phyloP scores from a whole-genome alignment of 805 yeast genomes.

The Komagataella kurtzmanii region DNA sequence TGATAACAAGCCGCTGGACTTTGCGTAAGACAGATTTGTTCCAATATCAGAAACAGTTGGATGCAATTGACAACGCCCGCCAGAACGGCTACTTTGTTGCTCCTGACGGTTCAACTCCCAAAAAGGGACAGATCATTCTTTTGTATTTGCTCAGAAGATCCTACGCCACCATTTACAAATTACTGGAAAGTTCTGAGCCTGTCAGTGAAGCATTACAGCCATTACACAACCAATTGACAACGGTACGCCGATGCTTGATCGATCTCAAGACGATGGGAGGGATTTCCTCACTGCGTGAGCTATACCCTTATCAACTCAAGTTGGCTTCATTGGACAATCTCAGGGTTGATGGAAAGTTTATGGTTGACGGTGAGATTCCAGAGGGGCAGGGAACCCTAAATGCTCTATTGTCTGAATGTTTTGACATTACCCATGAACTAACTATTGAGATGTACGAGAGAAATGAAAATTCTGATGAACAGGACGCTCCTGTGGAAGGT shows the following conservation, averaged over 20 bases:
- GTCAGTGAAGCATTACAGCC: slow-evolving; percentile 91
- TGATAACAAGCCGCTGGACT: slow-evolving; percentile 95
- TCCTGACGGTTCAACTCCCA: slow-evolving; percentile 9
- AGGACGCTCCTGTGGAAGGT: slow-evolving; percentile 18
- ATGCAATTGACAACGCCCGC: slow-evolving; percentile 61
- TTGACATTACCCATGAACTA: slow-evolving; percentile 84
- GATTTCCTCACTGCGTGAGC: slow-evolving; percentile 70
- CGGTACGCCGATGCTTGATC: slow-evolving; percentile 79
- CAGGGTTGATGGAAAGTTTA: slow-evolving; percentile 85
- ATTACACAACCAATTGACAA: slow-evolving; percentile 82
- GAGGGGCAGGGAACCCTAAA: slow-evolving; percentile 97
- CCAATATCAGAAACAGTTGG: slow-evolving; percentile 62
- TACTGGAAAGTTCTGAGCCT: slow-evolving; percentile 87
- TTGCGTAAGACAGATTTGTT: slow-evolving; percentile 91
- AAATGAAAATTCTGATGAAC: slow-evolving; percentile 20
- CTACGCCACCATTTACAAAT: slow-evolving; percentile 79
- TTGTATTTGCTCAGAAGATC: slow-evolving; percentile 80
- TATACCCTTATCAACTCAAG: slow-evolving; percentile 93
- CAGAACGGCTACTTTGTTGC: slow-evolving; percentile 41
- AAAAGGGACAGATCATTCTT: slow-evolving; percentile 46
- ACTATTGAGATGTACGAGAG: slow-evolving; percentile 71
- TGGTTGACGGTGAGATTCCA: slow-evolving; percentile 79
- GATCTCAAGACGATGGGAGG: slow-evolving; percentile 94
- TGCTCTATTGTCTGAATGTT: slow-evolving; percentile 86
- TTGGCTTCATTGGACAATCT: slow-evolving; percentile 79